Conservation (phyloP, 495 filamentous ascomycete genomes). For the Penicillium dipodomyicola region DNA sequence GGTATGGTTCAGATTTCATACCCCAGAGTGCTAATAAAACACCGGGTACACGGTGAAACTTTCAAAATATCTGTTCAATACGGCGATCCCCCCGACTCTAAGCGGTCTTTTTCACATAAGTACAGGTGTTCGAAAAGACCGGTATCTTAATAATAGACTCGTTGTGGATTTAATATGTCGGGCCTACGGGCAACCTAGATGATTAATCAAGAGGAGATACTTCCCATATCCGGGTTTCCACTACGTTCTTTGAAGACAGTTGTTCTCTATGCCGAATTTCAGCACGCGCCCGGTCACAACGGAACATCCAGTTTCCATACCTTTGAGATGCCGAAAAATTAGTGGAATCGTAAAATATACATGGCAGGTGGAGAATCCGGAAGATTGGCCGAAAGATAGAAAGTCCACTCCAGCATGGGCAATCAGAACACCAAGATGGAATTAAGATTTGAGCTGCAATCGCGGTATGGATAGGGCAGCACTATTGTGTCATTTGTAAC, state of each 20-base stretch:
- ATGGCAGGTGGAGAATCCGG: background rate
- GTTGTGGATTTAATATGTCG: no score
- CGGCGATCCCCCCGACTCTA: no score
- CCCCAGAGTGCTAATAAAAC: no score
- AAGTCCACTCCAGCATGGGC: background rate
- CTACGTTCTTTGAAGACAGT: background rate
- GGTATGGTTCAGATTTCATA: no score
- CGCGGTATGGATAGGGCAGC: background rate
- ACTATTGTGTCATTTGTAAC: background rate
- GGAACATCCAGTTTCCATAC: background rate
- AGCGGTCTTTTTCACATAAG: no score
- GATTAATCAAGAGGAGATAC: no score
- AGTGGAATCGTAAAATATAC: background rate
- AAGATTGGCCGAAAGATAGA: background rate
- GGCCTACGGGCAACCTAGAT: no score
- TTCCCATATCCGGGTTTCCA: no score
- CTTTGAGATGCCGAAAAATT: background rate
- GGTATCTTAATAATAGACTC: no score
- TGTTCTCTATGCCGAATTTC: background rate
- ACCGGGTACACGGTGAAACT: no score
- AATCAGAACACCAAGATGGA: background rate
- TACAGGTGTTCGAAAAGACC: no score
- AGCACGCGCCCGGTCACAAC: background rate
- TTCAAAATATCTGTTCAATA: no score
- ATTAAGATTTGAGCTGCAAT: background rate